phyloP scores from a whole-genome alignment of 495 filamentous ascomycete species.

The Collariella sp. region DNA sequence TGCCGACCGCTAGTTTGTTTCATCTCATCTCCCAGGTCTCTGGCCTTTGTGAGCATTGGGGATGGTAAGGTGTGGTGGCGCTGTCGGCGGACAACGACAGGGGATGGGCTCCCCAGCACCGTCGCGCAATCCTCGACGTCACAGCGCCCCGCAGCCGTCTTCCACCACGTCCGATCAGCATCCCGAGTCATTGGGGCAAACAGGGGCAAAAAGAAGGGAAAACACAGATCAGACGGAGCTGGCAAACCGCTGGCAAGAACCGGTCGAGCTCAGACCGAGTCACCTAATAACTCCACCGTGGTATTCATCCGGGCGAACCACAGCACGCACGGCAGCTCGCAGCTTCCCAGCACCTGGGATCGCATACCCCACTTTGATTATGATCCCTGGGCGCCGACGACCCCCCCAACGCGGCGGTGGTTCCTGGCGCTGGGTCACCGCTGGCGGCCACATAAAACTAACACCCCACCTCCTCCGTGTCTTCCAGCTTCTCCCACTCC shows the following conservation, averaged over 20 bases:
- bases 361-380: slow-evolving; percentile 15
- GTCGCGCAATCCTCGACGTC: slow-evolving; percentile 8
- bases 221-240: slow-evolving; percentile 5
- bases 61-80: neutral
- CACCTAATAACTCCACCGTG: slow-evolving; percentile 16
- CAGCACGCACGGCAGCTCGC: slow-evolving; percentile 12
- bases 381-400: slow-evolving; percentile 6
- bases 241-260: slow-evolving; percentile 4
- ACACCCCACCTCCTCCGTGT: slow-evolving; percentile 28
- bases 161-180: neutral
- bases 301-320: slow-evolving; percentile 31
- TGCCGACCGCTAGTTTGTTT: neutral
- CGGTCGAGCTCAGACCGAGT: slow-evolving; percentile 12
- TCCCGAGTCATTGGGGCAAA: neutral
- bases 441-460: slow-evolving; percentile 29
- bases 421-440: neutral
- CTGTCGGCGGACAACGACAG: neutral
- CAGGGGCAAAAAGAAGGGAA: slow-evolving; percentile 13
- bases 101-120: slow-evolving; percentile 1
- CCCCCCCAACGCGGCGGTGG: slow-evolving; percentile 13
- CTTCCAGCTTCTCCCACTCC: slow-evolving; percentile 24
- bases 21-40: neutral
- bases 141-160: slow-evolving; percentile 2
- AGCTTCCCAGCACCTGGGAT: neutral
- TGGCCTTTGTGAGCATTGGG: neutral